Conservation (phyloP, 1,284 basidiomycete genomes). For the Mycena sp. region DNA sequence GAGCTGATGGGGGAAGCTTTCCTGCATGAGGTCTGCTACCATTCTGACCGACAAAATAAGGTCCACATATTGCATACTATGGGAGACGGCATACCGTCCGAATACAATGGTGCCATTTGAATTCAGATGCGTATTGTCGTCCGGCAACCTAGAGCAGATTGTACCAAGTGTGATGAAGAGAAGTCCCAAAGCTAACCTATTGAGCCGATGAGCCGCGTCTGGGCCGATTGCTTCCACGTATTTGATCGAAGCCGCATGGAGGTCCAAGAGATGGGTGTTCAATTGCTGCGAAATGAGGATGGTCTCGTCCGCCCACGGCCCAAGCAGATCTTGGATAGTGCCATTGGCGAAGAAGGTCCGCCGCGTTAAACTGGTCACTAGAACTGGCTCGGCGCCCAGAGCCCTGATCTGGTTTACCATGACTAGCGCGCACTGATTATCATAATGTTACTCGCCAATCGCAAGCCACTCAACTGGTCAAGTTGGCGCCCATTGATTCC, state of each 20-base stretch:
- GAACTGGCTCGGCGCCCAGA: constrained; percentile 51
- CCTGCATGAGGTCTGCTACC: constrained; percentile 50
- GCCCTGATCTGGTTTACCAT: constrained; percentile 51
- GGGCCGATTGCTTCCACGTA: constrained; percentile 54
- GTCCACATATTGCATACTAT: background rate
- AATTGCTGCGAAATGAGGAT: constrained; percentile 50
- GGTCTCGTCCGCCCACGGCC: constrained; percentile 53
- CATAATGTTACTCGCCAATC: background rate
- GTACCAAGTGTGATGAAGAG: constrained; percentile 30
- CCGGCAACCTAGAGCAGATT: constrained; percentile 1
- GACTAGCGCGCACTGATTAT: constrained; percentile 1
- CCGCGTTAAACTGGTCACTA: constrained; percentile 53
- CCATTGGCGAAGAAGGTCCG: constrained; percentile 50
- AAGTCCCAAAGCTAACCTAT: constrained; percentile 49
- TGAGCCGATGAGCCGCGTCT: constrained; percentile 51
- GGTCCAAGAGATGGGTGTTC: constrained; percentile 50
- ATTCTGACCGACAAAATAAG: constrained; percentile 38
- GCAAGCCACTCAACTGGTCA: constrained; percentile 42
- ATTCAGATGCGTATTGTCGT: constrained; percentile 41
- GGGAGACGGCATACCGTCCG: constrained; percentile 39
- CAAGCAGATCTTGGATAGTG: constrained; percentile 50
- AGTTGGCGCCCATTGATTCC: constrained; percentile 55
- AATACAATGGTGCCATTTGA: constrained; percentile 49
- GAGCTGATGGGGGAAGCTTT: constrained; percentile 45
- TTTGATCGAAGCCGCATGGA: constrained; percentile 51